Conservation (phyloP, 2,329 filamentous ascomycete species). For the Leptodontidium sp. region DNA sequence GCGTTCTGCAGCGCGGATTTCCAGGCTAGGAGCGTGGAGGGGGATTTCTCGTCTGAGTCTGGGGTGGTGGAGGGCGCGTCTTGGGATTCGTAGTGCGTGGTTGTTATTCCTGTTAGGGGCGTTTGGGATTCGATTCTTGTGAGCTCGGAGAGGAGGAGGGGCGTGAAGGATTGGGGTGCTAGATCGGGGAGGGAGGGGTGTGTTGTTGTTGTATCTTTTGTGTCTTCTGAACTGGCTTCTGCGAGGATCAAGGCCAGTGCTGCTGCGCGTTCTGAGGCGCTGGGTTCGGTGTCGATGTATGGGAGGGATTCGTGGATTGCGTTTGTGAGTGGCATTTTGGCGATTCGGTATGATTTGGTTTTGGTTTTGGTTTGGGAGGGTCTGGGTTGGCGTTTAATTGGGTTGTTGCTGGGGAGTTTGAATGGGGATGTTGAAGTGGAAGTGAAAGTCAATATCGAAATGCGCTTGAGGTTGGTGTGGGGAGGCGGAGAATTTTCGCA, state of each 20-base stretch:
- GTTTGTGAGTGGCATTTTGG: slow-evolving; percentile 43
- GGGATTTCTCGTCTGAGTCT: slow-evolving; percentile 49
- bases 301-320: slow-evolving; percentile 44
- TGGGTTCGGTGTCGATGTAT: slow-evolving; percentile 79
- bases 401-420: slow-evolving; percentile 14
- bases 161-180: slow-evolving; percentile 65
- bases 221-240: slow-evolving; percentile 61
- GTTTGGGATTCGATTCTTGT: slow-evolving; percentile 66
- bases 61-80: slow-evolving; percentile 59
- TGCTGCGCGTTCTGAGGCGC: slow-evolving; percentile 66
- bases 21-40: slow-evolving; percentile 34
- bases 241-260: slow-evolving; percentile 74
- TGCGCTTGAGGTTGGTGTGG: slow-evolving; percentile 7
- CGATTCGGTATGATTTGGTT: not conserved
- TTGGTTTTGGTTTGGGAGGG: not conserved
- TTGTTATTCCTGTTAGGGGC: slow-evolving; percentile 72
- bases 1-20: slow-evolving; percentile 51
- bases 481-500: slow-evolving; percentile 16
- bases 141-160: slow-evolving; percentile 73
- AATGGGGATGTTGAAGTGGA: not conserved
- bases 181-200: slow-evolving; percentile 64
- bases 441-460: slow-evolving; percentile 12
- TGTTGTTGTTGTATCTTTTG: not conserved
- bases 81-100: slow-evolving; percentile 83
- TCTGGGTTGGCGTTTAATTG: slow-evolving; percentile 2